A percentile compares a stretch with the other conserved stretches of the same genome.
These are phyloP conservation scores for Wilcoxina mikolae DNA, from an alignment of 495 filamentous ascomycete species.

Conservation along the genomic window DNA sequence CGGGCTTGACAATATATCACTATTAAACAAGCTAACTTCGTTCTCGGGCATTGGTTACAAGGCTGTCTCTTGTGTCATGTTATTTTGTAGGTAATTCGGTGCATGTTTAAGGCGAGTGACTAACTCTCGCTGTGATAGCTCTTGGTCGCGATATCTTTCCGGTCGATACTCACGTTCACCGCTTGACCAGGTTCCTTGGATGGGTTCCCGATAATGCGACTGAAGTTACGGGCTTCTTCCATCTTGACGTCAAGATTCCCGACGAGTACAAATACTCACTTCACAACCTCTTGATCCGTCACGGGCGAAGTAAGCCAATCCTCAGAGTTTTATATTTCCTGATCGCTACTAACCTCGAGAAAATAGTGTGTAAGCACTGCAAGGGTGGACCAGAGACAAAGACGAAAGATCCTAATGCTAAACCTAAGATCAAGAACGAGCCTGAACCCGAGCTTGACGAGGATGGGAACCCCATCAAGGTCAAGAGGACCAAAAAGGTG, in stretches of 20 bases:
- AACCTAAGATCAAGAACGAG: background rate
- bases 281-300: conserved; percentile 73
- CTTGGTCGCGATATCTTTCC: conserved; percentile 49
- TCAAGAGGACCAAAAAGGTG: conserved; percentile 15
- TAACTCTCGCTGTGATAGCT: background rate
- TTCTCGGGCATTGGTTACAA: conserved; percentile 84
- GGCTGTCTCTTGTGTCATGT: conserved; percentile 70
- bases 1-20: conserved; percentile 47
- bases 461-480: conserved; percentile 1
- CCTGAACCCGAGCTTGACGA: background rate
- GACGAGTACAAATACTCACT: conserved; percentile 78
- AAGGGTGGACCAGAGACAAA: conserved; percentile 32
- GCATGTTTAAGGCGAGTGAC: background rate
- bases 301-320: conserved; percentile 44
- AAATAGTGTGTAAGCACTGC: conserved; percentile 51
- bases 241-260: conserved; percentile 68
- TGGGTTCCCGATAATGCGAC: conserved; percentile 60
- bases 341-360: background rate
- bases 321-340: background rate
- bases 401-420: background rate
- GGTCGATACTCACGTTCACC: conserved; percentile 73
- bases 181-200: conserved; percentile 67
- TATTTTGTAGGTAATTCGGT: conserved; percentile 44
- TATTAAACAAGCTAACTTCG: conserved; percentile 55
- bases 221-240: conserved; percentile 57